Conservation (phyloP, 257 asterid species). For the Rauvolfia tetraphylla region DNA sequence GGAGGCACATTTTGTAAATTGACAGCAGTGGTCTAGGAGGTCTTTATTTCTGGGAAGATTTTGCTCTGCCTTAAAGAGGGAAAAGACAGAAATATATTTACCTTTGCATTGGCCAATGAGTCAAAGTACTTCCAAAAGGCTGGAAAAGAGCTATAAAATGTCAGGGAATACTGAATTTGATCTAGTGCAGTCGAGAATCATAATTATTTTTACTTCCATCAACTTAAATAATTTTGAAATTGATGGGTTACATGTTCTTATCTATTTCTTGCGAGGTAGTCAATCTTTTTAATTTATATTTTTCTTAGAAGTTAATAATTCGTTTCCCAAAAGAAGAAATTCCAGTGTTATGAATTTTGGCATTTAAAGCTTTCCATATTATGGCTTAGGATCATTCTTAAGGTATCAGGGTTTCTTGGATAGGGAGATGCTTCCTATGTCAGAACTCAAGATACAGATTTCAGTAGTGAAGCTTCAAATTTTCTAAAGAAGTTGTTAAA, state of each 20-base stretch:
- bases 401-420: background rate
- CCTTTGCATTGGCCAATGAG: background rate
- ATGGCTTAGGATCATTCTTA: background rate
- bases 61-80: background rate
- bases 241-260: background rate
- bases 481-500: background rate
- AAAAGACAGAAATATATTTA: background rate
- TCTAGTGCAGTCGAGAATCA: background rate
- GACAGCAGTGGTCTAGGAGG: background rate
- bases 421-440: background rate
- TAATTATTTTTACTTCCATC: too few relatives aligned
- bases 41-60: background rate
- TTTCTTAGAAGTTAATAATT: background rate
- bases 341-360: background rate
- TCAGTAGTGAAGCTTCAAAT: background rate
- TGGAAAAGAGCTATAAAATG: too few relatives aligned
- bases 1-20: background rate
- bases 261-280: background rate
- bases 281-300: background rate
- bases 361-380: background rate
- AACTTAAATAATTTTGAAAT: too few relatives aligned
- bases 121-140: too few relatives aligned
- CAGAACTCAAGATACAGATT: background rate
- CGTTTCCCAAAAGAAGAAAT: background rate
- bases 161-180: background rate